Evolutionary conservation across 495 filamentous ascomycete species (phyloP).

Genomic region (Cryomyces antarcticus): DNA sequence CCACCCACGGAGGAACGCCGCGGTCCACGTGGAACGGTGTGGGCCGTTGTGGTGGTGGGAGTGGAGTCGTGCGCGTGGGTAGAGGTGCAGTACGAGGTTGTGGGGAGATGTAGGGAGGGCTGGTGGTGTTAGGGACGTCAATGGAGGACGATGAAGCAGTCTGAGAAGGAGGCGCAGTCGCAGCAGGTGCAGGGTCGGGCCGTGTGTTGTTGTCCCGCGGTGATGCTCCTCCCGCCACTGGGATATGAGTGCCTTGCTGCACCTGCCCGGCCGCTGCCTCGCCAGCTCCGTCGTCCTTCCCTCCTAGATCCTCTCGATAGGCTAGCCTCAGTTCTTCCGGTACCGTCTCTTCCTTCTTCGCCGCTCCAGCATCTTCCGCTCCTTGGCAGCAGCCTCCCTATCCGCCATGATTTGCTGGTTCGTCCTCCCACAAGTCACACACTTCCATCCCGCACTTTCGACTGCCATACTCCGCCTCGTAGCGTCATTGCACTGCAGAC

Average conservation of each 20-base stretch:
- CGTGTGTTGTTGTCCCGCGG: background rate
- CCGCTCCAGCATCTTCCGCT: constrained; percentile 17
- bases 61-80: constrained; percentile 4
- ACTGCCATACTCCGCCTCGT: constrained; percentile 44
- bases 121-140: background rate
- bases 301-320: constrained; percentile 26
- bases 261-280: background rate
- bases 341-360: constrained; percentile 17
- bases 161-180: background rate
- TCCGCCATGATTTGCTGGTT: constrained; percentile 54
- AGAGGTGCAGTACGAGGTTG: constrained; percentile 1
- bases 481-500: constrained; percentile 48
- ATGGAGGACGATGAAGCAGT: background rate
- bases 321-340: constrained; percentile 28
- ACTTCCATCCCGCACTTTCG: constrained; percentile 40
- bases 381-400: constrained; percentile 13
- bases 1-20: constrained; percentile 36
- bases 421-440: constrained; percentile 38
- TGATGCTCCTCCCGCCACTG: background rate
- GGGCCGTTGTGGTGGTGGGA: constrained; percentile 1
- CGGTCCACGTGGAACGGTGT: constrained; percentile 13
- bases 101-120: background rate
- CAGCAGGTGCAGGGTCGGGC: background rate
- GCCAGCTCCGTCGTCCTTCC: constrained; percentile 12
- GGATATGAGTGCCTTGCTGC: too few relatives aligned